Conservation (phyloP, 2,329 filamentous ascomycete genomes). For the Scopulariopsis brevicaulis region DNA sequence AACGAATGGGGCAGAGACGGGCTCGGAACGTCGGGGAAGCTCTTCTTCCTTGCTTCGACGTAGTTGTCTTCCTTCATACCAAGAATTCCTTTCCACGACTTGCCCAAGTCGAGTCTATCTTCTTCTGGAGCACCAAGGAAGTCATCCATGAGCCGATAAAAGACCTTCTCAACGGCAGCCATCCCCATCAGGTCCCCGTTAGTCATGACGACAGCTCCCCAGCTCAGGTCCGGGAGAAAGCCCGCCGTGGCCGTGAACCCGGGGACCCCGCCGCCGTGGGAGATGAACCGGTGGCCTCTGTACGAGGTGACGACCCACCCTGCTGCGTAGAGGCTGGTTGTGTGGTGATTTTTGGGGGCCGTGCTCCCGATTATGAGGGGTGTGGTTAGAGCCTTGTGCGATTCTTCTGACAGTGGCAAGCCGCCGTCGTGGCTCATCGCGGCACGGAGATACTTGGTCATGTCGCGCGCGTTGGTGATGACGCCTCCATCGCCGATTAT, state of each 20-base stretch:
- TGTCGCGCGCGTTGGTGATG: slow-evolving; percentile 24
- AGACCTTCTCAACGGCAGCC: slow-evolving; percentile 9
- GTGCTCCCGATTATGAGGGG: slow-evolving; percentile 13
- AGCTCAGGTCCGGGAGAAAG: slow-evolving; percentile 20
- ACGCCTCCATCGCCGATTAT: slow-evolving; percentile 26
- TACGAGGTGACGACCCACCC: slow-evolving; percentile 17
- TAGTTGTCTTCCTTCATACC: neutral
- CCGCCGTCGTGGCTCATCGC: slow-evolving; percentile 12
- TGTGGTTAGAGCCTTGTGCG: slow-evolving; percentile 14
- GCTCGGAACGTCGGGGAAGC: slow-evolving; percentile 7
- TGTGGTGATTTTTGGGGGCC: slow-evolving; percentile 7
- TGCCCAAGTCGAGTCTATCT: slow-evolving; percentile 5
- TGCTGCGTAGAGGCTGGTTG: slow-evolving; percentile 14
- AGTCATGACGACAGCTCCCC: slow-evolving; percentile 18
- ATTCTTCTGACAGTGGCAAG: slow-evolving; percentile 10
- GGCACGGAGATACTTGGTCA: slow-evolving; percentile 16
- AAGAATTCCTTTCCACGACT: neutral
- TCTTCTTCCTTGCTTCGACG: neutral
- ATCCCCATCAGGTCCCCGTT: slow-evolving; percentile 6
- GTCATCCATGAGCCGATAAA: slow-evolving; percentile 18
- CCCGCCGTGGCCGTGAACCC: slow-evolving; percentile 16
- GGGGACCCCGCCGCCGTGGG: slow-evolving; percentile 17
- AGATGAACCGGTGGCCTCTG: slow-evolving; percentile 15
- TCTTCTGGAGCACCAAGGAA: slow-evolving; percentile 11
- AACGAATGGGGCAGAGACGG: slow-evolving; percentile 21